A percentile compares a stretch with the other conserved stretches of the same genome.
Conservation (phyloP, 495 filamentous ascomycete species). For the Trichocladium antarcticum region DNA sequence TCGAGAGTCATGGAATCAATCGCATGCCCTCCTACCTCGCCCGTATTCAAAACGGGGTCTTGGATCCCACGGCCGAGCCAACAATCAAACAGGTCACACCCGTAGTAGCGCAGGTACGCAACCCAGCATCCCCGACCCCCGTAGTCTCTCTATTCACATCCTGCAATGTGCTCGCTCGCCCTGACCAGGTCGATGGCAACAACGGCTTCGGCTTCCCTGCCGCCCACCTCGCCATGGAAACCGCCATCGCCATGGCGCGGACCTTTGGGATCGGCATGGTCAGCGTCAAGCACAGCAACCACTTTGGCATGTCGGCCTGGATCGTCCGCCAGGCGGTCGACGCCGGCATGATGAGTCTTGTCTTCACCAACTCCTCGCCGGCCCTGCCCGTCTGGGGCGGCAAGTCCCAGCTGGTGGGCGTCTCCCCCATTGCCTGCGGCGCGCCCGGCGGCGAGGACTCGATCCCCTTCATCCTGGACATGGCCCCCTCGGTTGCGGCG, state of each 20-base stretch:
- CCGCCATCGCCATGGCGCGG: slow-evolving; percentile 53
- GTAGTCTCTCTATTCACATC: too few species aligned
- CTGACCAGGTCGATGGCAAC: slow-evolving; percentile 50
- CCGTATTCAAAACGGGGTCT: slow-evolving; percentile 53
- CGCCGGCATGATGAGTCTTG: slow-evolving; percentile 59
- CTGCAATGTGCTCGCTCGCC: too few species aligned
- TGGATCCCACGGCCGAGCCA: slow-evolving; percentile 48
- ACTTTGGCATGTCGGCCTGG: slow-evolving; percentile 75
- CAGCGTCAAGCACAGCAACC: slow-evolving; percentile 61
- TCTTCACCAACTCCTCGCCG: slow-evolving; percentile 70
- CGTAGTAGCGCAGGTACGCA: slow-evolving; percentile 42
- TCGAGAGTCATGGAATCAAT: slow-evolving; percentile 69
- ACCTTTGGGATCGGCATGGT: slow-evolving; percentile 63
- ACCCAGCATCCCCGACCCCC: too few species aligned
- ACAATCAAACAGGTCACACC: slow-evolving; percentile 50
- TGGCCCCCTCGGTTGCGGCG: slow-evolving; percentile 65
- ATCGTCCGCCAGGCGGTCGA: slow-evolving; percentile 63
- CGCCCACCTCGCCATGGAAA: slow-evolving; percentile 50
- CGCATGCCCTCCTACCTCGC: slow-evolving; percentile 64
- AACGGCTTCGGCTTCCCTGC: slow-evolving; percentile 69
- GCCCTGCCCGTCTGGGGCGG: slow-evolving; percentile 67
- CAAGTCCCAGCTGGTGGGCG: slow-evolving; percentile 54
- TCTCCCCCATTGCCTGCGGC: slow-evolving; percentile 67
- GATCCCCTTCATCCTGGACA: slow-evolving; percentile 58
- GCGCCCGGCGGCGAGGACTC: slow-evolving; percentile 43